A percentile compares a stretch with the other conserved stretches of the same genome.
These are phyloP conservation scores for Sugiyamaella smithiae DNA, from an alignment of 805 yeast genomes.

Conservation along the genomic window DNA sequence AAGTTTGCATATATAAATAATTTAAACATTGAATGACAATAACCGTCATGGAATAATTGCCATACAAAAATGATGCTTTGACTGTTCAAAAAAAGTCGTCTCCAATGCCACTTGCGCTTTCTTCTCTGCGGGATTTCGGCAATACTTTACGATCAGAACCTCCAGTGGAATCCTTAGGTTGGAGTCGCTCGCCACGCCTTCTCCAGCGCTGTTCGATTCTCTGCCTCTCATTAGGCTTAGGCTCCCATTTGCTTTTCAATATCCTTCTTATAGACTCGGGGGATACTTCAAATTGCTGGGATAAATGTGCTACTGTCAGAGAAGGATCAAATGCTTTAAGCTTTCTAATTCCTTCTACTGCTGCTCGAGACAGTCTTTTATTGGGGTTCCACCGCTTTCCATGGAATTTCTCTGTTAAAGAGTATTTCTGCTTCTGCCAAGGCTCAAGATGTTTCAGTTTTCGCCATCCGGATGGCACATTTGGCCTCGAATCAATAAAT, in stretches of 20 bases:
- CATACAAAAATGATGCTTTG: no score
- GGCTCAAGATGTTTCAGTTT: constrained; percentile 44
- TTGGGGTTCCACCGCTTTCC: constrained; percentile 63
- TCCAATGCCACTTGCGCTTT: no score
- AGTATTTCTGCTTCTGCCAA: constrained; percentile 69
- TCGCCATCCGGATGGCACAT: constrained; percentile 51
- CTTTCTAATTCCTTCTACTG: constrained; percentile 61
- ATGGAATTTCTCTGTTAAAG: constrained; percentile 59
- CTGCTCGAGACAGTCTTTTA: constrained; percentile 61
- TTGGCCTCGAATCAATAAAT: constrained; percentile 19
- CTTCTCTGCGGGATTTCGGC: no score
- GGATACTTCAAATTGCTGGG: constrained; percentile 63
- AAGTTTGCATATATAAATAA: no score
- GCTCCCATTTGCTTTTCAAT: constrained; percentile 72
- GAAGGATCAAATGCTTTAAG: constrained; percentile 57
- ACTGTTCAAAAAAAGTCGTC: no score
- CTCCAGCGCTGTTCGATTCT: constrained; percentile 52
- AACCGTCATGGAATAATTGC: no score
- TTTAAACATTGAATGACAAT: no score
- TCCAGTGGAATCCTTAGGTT: not conserved
- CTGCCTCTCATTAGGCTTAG: constrained; percentile 52
- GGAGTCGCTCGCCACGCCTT: constrained; percentile 38
- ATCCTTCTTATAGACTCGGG: constrained; percentile 84
- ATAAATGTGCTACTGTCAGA: constrained; percentile 56
- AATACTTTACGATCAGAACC: no score